Conservation (phyloP, 192 early-diverging fungal genomes). For the Backusella australiensis region DNA sequence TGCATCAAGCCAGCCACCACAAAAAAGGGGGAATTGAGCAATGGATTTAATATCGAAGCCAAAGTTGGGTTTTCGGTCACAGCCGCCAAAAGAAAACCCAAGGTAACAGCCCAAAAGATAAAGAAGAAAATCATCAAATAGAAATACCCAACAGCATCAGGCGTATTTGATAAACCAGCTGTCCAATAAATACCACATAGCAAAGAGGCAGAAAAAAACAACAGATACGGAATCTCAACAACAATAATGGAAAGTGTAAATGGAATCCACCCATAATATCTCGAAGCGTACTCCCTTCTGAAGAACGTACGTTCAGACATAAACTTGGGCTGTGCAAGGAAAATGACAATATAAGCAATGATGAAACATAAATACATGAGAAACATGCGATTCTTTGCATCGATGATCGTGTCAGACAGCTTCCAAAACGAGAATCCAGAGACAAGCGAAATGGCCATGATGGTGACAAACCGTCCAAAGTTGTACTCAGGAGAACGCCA, state of each 20-base stretch:
- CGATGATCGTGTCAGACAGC: constrained; percentile 45
- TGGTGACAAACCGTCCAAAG: constrained; percentile 52
- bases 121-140: constrained; percentile 56
- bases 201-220: constrained; percentile 50
- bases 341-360: constrained; percentile 52
- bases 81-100: constrained; percentile 52
- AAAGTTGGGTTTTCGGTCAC: constrained; percentile 49
- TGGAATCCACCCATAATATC: constrained; percentile 60
- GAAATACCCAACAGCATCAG: constrained; percentile 56
- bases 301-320: constrained; percentile 55
- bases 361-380: constrained; percentile 28
- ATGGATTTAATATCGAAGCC: constrained; percentile 58
- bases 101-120: constrained; percentile 12
- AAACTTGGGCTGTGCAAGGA: constrained; percentile 61
- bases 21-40: constrained; percentile 52
- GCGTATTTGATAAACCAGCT: constrained; percentile 44
- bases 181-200: constrained; percentile 58
- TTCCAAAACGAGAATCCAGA: constrained; percentile 68
- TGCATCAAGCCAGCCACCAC: constrained; percentile 62
- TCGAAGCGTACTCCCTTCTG: constrained; percentile 56
- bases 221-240: constrained; percentile 62
- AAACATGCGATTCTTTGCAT: constrained; percentile 58
- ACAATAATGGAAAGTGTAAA: constrained; percentile 58
- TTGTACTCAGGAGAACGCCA: constrained; percentile 72
- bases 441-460: constrained; percentile 51